A percentile compares a stretch with the other conserved stretches of the same genome.
Conservation (phyloP, 2,329 filamentous ascomycete genomes). For the Penicillium thymicola region DNA sequence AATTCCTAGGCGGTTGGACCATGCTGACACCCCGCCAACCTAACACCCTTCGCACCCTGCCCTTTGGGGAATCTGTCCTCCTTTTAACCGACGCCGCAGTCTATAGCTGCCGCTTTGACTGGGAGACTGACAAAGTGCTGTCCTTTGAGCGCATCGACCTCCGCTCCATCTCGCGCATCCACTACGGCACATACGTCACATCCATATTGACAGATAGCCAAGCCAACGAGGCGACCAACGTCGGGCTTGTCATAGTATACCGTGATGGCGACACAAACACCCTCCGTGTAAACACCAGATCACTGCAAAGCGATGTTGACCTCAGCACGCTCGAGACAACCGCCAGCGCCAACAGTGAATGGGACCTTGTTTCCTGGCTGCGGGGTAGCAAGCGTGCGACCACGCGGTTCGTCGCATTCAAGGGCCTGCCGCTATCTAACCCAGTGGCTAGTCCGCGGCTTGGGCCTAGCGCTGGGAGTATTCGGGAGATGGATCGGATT, state of each 20-base stretch:
- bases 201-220: constrained; percentile 77
- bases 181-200: constrained; percentile 84
- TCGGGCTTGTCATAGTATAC: constrained; percentile 80
- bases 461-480: constrained; percentile 17
- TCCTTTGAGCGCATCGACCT: constrained; percentile 86
- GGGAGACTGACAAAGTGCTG: constrained; percentile 90
- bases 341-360: constrained; percentile 33
- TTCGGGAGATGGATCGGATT: constrained; percentile 53
- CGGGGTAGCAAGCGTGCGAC: constrained; percentile 28
- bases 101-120: constrained; percentile 90
- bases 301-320: constrained; percentile 60
- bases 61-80: constrained; percentile 85
- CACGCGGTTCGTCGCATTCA: constrained; percentile 43
- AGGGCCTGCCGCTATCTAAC: constrained; percentile 40
- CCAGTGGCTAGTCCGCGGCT: constrained; percentile 23
- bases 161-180: constrained; percentile 67
- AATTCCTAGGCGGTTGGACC: constrained; percentile 86
- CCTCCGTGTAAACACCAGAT: constrained; percentile 79
- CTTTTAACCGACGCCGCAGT: constrained; percentile 80
- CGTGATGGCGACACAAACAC: constrained; percentile 67
- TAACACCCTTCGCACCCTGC: constrained; percentile 65
- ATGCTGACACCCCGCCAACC: constrained; percentile 71
- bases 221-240: constrained; percentile 72
- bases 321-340: constrained; percentile 30
- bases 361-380: constrained; percentile 44